Conservation (phyloP, 768 basidiomycete genomes). For the Paxillus ammoniavirescens region DNA sequence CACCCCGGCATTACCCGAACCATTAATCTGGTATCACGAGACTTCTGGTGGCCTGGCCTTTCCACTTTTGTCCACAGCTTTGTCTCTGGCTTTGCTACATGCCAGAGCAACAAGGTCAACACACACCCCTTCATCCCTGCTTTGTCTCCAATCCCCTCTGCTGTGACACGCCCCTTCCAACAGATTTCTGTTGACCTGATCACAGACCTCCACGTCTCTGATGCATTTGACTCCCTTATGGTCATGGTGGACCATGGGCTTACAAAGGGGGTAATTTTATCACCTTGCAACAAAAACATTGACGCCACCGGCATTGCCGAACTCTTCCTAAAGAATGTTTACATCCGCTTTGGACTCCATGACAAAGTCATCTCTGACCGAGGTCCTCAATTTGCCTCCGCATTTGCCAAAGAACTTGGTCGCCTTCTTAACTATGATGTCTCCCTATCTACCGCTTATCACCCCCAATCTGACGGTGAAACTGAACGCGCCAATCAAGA, state of each 20-base stretch:
- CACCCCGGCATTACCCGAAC: not conserved
- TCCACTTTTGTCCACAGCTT: not conserved
- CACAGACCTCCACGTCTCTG: not conserved
- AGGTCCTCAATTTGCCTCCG: too few species aligned
- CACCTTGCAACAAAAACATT: not conserved
- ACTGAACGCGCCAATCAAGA: not conserved
- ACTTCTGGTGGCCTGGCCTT: slow-evolving; percentile 2
- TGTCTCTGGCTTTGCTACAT: not conserved
- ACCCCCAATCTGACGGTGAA: not conserved
- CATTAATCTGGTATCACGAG: not conserved
- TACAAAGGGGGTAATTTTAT: not conserved
- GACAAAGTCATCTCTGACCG: too few species aligned
- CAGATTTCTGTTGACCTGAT: not conserved
- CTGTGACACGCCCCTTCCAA: not conserved
- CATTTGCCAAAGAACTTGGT: too few species aligned
- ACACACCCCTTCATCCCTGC: not conserved
- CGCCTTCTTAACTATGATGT: too few species aligned
- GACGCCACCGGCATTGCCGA: not conserved
- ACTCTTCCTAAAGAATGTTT: too few species aligned
- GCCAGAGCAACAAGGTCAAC: slow-evolving; percentile 10
- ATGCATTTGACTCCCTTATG: too few species aligned
- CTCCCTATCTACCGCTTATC: too few species aligned
- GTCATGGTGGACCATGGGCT: not conserved
- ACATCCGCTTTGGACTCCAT: too few species aligned
- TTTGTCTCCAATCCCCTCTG: not conserved